Evolutionary conservation across 2,329 filamentous ascomycete species (phyloP), one percentile per base, ranked within the genome.

Genomic region (Penicillium frequentans): DNA sequence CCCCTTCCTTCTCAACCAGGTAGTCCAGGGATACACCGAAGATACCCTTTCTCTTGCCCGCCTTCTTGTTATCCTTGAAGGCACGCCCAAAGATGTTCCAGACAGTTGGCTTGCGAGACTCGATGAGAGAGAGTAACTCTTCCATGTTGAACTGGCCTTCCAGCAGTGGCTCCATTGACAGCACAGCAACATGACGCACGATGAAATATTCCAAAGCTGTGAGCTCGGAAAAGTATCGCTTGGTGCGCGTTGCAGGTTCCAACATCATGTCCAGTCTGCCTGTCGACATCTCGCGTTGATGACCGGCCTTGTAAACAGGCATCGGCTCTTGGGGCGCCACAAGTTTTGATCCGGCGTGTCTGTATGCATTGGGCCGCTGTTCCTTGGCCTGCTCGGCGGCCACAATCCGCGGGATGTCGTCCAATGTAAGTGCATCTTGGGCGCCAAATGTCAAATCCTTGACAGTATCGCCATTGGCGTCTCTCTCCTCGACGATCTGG

Each of bases 41-140:
- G 24, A 96, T 88, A 42, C 91, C 93, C 80, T 96, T 96, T 79
- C 96, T 96, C 79, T 96, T 96, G 64, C 85, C 84, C 31, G 77
- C 84, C 73, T 93, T 89, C 54, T 79, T 77, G 45, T 72, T 70
- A 66, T 95, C 90, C 64, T 91, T 95, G 71, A 98, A 96, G 1
- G 93, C 93, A 72, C 97, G 96, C 61, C 93, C 93, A 62, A 99
- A 93, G 68, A 97, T 97, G 74, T 93, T 95, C 95, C 95, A 99
- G 76, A 99, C 96, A 0, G 91, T 98, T 24, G 91, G 87, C 60
- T 96, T 96, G 69, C 91, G 88, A 2, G 91, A 91, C 75, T 99
- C 95, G 60, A 99, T 98, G 49, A 99, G 86, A 59, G 90, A 87
- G 14, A 98, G 84, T 1, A 99, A 81, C 70, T 99, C 95, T 64